Evolutionary conservation across 163 green algal species (phyloP).

Genomic region (Chlorella variabilis): DNA sequence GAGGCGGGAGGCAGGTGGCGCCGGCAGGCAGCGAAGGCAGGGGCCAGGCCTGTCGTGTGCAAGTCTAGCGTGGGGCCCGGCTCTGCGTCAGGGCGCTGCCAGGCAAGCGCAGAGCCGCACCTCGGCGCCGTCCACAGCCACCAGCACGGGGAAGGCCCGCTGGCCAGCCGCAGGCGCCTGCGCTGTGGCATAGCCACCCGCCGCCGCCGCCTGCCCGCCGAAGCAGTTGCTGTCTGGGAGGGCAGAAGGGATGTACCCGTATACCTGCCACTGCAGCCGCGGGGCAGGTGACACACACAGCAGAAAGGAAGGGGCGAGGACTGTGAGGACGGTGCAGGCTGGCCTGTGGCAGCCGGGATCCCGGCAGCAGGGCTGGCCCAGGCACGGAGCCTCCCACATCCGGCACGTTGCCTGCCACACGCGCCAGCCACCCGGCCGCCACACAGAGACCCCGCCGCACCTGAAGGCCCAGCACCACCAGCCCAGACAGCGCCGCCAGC

Average conservation of each 20-base stretch:
- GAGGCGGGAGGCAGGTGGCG: too few species aligned
- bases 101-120: too few species aligned
- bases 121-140: not conserved
- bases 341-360: too few species aligned
- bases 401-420: too few species aligned
- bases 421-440: too few species aligned
- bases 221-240: slow-evolving; percentile 61
- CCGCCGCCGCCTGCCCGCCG: slow-evolving; percentile 21
- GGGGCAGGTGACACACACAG: not conserved
- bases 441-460: too few species aligned
- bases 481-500: slow-evolving; percentile 33
- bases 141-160: not conserved
- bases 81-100: too few species aligned
- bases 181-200: not conserved
- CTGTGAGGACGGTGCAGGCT: not conserved
- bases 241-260: slow-evolving; percentile 59
- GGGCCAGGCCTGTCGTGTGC: too few species aligned
- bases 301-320: not conserved
- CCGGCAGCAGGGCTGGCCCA: too few species aligned
- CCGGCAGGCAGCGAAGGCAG: not conserved
- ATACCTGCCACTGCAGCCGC: slow-evolving; percentile 40
- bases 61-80: too few species aligned
- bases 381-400: too few species aligned
- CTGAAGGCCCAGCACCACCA: slow-evolving; percentile 52
- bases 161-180: not conserved